Conservation (phyloP, 75 land plant species). For the Selaginella tamariscina region DNA sequence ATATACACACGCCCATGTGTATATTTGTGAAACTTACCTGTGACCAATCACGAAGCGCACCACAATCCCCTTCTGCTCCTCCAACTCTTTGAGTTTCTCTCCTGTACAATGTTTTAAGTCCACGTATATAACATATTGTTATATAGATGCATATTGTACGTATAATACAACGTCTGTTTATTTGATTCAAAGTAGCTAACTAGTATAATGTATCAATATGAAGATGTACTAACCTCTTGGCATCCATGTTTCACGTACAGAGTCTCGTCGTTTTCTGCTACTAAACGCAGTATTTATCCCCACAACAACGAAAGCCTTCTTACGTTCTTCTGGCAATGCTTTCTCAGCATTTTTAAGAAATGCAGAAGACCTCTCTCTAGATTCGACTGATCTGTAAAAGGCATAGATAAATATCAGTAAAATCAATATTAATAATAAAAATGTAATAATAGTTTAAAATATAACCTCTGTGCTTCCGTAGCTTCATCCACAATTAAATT, state of each 20-base stretch:
- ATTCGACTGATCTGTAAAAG: too few relatives aligned
- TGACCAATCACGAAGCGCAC: slow-evolving; percentile 63
- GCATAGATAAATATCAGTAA: too few relatives aligned
- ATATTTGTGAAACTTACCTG: slow-evolving; percentile 22
- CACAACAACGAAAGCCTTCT: neutral
- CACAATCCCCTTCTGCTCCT: slow-evolving; percentile 55
- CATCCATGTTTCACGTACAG: slow-evolving; percentile 12
- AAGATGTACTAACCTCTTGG: slow-evolving; percentile 9
- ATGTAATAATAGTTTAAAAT: too few relatives aligned
- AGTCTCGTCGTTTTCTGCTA: neutral
- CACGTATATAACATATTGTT: too few relatives aligned
- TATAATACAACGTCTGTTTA: neutral
- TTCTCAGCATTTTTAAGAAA: neutral
- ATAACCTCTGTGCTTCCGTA: too few relatives aligned
- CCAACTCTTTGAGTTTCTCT: slow-evolving; percentile 41
- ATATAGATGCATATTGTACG: neutral
- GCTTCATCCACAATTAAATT: too few relatives aligned
- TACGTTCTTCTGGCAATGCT: slow-evolving; percentile 1
- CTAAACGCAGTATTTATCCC: slow-evolving; percentile 8
- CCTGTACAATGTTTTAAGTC: slow-evolving; percentile 32
- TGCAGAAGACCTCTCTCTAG: neutral
- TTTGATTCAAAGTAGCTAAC: too few relatives aligned
- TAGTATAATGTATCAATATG: too few relatives aligned
- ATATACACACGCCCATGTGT: neutral
- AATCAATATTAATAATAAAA: too few relatives aligned